phyloP scores from a whole-genome alignment of 208 protist species.

The Leishmania aethiopica region DNA sequence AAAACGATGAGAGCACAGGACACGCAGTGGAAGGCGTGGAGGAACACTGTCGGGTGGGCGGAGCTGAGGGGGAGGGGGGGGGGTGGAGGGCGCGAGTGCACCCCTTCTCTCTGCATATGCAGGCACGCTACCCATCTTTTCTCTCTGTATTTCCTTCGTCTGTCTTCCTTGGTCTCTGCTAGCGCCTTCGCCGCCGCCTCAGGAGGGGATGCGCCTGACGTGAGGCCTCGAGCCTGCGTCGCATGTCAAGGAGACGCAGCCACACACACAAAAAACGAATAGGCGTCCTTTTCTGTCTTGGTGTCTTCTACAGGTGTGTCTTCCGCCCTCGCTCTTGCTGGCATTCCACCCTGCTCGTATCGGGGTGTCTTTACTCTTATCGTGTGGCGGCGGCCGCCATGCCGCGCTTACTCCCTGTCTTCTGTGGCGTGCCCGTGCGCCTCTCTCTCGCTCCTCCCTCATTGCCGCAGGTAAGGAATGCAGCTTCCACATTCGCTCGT shows the following conservation, averaged over 20 bases:
- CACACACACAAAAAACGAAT: background rate
- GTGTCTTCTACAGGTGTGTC: background rate
- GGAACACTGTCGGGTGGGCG: background rate
- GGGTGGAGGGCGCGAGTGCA: background rate
- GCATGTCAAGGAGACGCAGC: background rate
- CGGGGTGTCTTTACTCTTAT: background rate
- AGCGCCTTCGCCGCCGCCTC: background rate
- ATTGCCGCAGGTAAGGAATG: background rate
- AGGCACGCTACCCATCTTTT: background rate
- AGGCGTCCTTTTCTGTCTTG: background rate
- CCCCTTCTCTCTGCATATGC: background rate
- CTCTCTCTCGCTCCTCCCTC: conserved; percentile 1
- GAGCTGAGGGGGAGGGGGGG: background rate
- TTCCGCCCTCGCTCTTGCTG: background rate
- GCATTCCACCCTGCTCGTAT: background rate
- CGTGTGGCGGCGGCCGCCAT: background rate
- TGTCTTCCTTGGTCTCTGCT: background rate
- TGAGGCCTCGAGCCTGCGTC: background rate
- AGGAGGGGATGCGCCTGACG: background rate
- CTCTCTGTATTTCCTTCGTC: background rate
- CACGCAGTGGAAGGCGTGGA: background rate
- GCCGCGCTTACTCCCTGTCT: background rate
- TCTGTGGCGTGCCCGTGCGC: background rate
- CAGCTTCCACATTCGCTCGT: background rate
- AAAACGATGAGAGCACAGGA: background rate